Conservation (phyloP, 768 basidiomycete species). For the Phylloporus rhodoxanthus region DNA sequence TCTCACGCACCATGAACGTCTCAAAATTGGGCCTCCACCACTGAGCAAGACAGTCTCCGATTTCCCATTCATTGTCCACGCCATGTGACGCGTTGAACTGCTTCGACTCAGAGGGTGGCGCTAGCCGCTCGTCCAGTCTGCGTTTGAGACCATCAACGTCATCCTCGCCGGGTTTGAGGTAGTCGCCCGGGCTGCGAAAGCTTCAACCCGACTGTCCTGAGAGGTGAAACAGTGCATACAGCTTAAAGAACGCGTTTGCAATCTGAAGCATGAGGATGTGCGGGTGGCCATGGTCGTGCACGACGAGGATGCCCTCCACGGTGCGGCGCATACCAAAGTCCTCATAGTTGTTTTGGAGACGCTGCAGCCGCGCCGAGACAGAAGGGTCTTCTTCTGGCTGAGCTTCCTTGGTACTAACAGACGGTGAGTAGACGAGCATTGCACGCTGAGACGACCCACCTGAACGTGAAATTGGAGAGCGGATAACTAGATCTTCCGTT, state of each 20-base stretch:
- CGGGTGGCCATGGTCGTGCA: conserved; percentile 95
- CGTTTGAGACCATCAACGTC: conserved; percentile 88
- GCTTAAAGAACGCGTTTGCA: conserved; percentile 97
- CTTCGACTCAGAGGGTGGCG: conserved; percentile 64
- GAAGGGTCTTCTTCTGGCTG: conserved; percentile 98
- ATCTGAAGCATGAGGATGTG: conserved; percentile 98
- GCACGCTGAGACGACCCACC: conserved; percentile 36
- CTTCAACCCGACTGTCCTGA: neutral
- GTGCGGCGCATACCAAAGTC: conserved; percentile 96
- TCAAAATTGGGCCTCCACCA: conserved; percentile 99
- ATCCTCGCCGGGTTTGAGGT: conserved; percentile 93
- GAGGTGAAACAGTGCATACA: conserved; percentile 47
- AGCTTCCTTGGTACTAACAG: conserved; percentile 80
- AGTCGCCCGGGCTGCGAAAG: conserved; percentile 81
- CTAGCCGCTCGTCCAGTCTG: conserved; percentile 83
- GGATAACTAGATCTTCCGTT: conserved; percentile 51
- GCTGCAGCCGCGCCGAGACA: conserved; percentile 88
- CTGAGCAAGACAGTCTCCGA: conserved; percentile 92
- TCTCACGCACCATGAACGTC: conserved; percentile 84
- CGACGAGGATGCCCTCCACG: conserved; percentile 73
- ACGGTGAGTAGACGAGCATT: conserved; percentile 9
- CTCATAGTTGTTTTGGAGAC: conserved; percentile 94
- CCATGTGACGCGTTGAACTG: conserved; percentile 75
- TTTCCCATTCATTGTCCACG: conserved; percentile 89
- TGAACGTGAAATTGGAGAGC: conserved; percentile 89